Percentiles rank a stretch among this genome's conserved stretches.
These are phyloP conservation scores for Neonectria neomacrospora DNA, from an alignment of 2,329 filamentous ascomycete species.

Conservation along the genomic window DNA sequence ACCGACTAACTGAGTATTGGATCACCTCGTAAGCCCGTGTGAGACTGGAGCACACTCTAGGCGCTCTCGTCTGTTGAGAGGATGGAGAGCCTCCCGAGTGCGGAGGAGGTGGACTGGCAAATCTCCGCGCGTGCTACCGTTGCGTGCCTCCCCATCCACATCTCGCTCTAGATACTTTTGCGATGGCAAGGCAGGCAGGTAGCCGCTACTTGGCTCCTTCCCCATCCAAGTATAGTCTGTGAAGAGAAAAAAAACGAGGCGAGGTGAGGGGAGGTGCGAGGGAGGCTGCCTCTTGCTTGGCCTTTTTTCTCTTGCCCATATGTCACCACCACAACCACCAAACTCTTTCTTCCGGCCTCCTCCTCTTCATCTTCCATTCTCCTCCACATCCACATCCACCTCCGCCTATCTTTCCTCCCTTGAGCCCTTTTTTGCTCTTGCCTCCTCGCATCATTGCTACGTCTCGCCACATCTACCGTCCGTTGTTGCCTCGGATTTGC, in stretches of 20 bases:
- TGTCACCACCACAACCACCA: constrained; percentile 39
- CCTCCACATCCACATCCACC: constrained; percentile 19
- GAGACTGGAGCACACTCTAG: constrained; percentile 7
- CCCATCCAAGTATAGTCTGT: constrained; percentile 17
- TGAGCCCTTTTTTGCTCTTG: constrained; percentile 23
- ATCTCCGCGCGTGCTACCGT: constrained; percentile 25
- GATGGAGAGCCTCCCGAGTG: neutral
- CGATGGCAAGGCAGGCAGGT: constrained; percentile 15
- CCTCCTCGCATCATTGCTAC: constrained; percentile 23
- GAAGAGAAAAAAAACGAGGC: constrained; percentile 3
- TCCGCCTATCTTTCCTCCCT: constrained; percentile 27
- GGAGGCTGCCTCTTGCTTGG: constrained; percentile 25
- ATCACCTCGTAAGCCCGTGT: neutral
- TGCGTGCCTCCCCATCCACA: constrained; percentile 13
- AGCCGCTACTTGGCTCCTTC: constrained; percentile 17
- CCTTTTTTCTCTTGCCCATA: constrained; percentile 32
- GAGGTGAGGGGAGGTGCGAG: constrained; percentile 14
- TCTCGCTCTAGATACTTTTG: constrained; percentile 23
- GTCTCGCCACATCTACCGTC: constrained; percentile 31
- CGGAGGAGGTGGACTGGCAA: constrained; percentile 30
- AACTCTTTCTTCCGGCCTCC: constrained; percentile 24
- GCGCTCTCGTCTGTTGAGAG: neutral
- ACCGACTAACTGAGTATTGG: neutral
- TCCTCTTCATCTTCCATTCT: constrained; percentile 20
- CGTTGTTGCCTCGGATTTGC: constrained; percentile 33